These are phyloP conservation scores for Suhomyces bolitotheri DNA, from an alignment of 1,139 yeast species.

Conservation along the genomic window DNA sequence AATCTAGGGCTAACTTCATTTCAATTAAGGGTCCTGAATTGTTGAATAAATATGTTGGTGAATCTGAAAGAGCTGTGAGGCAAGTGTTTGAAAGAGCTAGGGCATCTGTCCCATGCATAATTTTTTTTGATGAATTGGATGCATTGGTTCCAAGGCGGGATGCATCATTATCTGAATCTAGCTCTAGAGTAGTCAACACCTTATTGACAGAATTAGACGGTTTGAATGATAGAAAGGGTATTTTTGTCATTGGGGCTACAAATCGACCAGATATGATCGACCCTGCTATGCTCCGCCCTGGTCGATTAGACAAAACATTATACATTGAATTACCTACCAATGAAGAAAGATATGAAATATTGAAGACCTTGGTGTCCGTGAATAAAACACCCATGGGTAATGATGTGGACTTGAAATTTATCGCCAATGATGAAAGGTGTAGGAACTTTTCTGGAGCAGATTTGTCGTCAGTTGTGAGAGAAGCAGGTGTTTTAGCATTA, in stretches of 20 bases:
- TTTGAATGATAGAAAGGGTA: conserved; percentile 85
- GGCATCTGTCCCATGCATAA: conserved; percentile 93
- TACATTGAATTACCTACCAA: conserved; percentile 86
- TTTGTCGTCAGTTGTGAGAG: conserved; percentile 85
- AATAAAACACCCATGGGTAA: conserved; percentile 75
- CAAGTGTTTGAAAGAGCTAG: conserved; percentile 94
- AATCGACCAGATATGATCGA: conserved; percentile 98
- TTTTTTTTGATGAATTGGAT: conserved; percentile 93
- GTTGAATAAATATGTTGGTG: conserved; percentile 93
- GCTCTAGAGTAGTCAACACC: conserved; percentile 93
- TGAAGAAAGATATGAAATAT: conserved; percentile 75
- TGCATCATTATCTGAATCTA: conserved; percentile 80
- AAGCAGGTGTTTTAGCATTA: conserved; percentile 87
- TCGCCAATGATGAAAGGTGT: conserved; percentile 79
- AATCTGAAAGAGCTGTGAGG: conserved; percentile 90
- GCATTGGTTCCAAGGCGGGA: conserved; percentile 96
- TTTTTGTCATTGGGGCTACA: conserved; percentile 94
- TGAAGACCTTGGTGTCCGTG: conserved; percentile 69
- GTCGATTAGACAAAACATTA: conserved; percentile 89
- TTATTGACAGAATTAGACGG: conserved; percentile 93
- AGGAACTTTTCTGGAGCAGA: conserved; percentile 96
- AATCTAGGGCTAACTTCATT: conserved; percentile 91
- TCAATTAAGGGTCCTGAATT: conserved; percentile 95
- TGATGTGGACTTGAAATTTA: conserved; percentile 56
- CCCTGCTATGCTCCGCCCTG: conserved; percentile 97